Percentiles rank a stretch among this genome's conserved stretches.
Evolutionary conservation across 495 filamentous ascomycete genomes (phyloP).

Genomic region (Friedmanniomyces simplex): DNA sequence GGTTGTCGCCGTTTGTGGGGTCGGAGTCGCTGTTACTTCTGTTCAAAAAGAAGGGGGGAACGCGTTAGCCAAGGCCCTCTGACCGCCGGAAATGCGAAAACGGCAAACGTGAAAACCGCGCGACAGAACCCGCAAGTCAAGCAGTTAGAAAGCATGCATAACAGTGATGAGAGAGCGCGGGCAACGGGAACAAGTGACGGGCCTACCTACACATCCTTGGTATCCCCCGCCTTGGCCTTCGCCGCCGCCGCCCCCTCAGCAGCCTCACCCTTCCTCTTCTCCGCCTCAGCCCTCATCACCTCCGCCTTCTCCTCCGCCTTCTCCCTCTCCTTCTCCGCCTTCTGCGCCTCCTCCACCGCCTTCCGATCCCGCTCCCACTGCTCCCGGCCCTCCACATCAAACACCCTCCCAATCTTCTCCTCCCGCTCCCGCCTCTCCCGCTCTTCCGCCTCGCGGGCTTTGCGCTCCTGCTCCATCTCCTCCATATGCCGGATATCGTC

Average conservation of each 20-base stretch:
- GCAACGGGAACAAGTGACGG: not conserved
- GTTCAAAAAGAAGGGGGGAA: too few species aligned
- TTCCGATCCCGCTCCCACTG: conserved; percentile 76
- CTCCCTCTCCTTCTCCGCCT: conserved; percentile 37
- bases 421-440: conserved; percentile 52
- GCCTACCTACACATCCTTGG: not conserved
- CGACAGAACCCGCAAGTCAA: not conserved
- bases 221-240: not conserved
- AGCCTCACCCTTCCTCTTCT: not conserved
- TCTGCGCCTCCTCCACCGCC: conserved; percentile 52
- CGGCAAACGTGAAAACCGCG: too few species aligned
- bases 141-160: not conserved
- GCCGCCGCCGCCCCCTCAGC: not conserved
- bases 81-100: too few species aligned
- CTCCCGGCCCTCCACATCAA: conserved; percentile 38
- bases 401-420: conserved; percentile 60
- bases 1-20: too few species aligned
- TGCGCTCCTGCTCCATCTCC: conserved; percentile 78
- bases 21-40: too few species aligned
- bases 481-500: conserved; percentile 97
- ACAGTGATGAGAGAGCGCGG: not conserved
- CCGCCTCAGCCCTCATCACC: not conserved
- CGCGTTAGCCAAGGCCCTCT: too few species aligned
- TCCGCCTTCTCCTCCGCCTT: conserved; percentile 3
- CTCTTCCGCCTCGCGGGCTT: conserved; percentile 60